Conservation (phyloP, 1,284 basidiomycete genomes). For the Sanguinoderma infundibulare region DNA sequence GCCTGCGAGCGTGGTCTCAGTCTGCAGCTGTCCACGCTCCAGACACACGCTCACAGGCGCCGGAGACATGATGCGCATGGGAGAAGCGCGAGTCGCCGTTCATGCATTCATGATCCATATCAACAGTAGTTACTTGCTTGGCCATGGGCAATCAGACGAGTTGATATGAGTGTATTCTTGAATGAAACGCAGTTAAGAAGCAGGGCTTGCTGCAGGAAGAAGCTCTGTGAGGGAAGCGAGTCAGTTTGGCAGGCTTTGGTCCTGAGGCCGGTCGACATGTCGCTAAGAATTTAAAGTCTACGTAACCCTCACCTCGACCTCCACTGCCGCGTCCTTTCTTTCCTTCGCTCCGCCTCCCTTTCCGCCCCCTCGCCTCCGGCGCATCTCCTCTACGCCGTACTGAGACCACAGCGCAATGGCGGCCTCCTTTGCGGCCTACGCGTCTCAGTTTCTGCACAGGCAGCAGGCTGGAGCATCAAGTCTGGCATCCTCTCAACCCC, state of each 20-base stretch:
- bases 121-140: no score
- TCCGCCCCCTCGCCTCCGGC: constrained; percentile 12
- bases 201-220: background rate
- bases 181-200: background rate
- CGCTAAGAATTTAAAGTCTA: constrained; percentile 18
- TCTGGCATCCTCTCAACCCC: constrained; percentile 69
- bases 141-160: background rate
- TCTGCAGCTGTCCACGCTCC: no score
- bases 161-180: background rate
- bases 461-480: constrained; percentile 48
- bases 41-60: no score
- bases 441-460: constrained; percentile 66
- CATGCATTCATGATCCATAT: no score
- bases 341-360: constrained; percentile 1
- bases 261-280: constrained; percentile 20
- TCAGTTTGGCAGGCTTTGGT: constrained; percentile 24
- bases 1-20: no score
- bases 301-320: constrained; percentile 26
- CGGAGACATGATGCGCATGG: no score
- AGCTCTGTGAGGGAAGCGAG: constrained; percentile 16
- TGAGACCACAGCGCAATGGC: constrained; percentile 41
- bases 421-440: constrained; percentile 68
- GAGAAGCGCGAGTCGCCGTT: no score
- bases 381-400: background rate
- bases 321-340: constrained; percentile 7